Evolutionary conservation across 164 flowering plant genomes (phyloP), one percentile per base, ranked within the genome.

Genomic region (Echeveria elegans): DNA sequence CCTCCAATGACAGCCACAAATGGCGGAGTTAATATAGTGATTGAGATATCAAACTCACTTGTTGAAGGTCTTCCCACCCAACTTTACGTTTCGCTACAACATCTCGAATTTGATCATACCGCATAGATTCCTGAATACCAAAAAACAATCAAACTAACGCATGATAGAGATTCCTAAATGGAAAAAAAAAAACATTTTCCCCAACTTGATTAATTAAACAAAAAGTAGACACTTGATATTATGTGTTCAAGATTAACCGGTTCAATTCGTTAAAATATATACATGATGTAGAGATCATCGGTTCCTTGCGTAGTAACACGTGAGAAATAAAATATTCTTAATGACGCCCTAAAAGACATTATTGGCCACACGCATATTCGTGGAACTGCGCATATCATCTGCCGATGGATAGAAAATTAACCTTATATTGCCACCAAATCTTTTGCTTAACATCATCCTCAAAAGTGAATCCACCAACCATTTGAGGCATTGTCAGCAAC

Each of bases 371-470:
- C n/a, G n/a, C n/a, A n/a, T 56, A 15, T 23, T 56, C 30, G 4
- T 26, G 61, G 12, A 26, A 36, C 26, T 32, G n/a, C n/a, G 29
- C 36, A 64, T 6, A 67, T 32, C 2, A 10, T 24, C 21, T 56
- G 14, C 26, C 41, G 34, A 43, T 45, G 41, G 31, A 67, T 38
- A 59, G 38, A 45, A 23, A 16, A 29, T 14, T 41, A 67, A 93
- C 98, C 96, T 87, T 82, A 79, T 91, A 94, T 71, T 86, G 84
- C 96, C 95, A 94, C 98, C 98, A 91, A 66, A 94, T 83, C 77
- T 84, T 94, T 84, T 89, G 87, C 83, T 89, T 94, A 67, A 89
- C 86, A 40, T 94, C 92, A 37, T 91, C 98, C 78, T 94, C 96
- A 70, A 77, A 88, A 36, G 81, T 75, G 72, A 89, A 82, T 34